Evolutionary conservation across 805 yeast species (phyloP), one percentile per base, ranked within the genome.

Genomic region (Nakazawaea sp.): DNA sequence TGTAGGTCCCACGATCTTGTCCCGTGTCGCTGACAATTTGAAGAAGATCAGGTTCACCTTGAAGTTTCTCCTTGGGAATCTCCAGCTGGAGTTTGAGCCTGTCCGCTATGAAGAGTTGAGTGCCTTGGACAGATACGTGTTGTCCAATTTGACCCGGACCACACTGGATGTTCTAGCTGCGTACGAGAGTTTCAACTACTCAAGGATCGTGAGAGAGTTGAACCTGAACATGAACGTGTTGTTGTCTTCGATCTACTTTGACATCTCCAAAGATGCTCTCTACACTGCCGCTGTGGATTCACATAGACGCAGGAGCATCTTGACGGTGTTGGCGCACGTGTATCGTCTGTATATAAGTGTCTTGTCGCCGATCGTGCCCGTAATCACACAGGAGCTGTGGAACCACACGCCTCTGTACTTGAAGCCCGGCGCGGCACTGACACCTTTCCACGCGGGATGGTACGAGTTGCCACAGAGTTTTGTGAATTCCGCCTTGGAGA

Each of bases 371-470:
- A 75, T 92, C 1, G 59, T 82, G 27, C 99, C 99, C 1, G 54
- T 86, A 3, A 62, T 89, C 40, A 70, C 90, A 0, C 97, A 92
- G 58, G 97, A 92, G 51, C 87, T 76, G 0, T 89, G 96, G 96
- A 73, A 75, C 27, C 66, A 67, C 41, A 49, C 72, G 4, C 78
- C 74, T 9, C 43, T 36, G 3, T 45, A 35, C 15, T 35, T 64
- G 27, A 59, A 57, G 1, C 47, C 51, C 0, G 28, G 39, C 11
- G 51, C 40, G 7, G 7, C 17, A 6, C 15, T 7, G 4, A 63
- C 80, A 1, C 81, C 82, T 1, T 72, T 73, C 47, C 60, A 61
- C 55, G 42, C 51, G 18, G 68, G 75, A 4, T 68, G 71, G 65
- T 63, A 56, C 17, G 48, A 43, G n/a, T 58, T 54, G 11, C 70